A percentile compares a stretch with the other conserved stretches of the same genome.
Evolutionary conservation across 768 basidiomycete genomes (phyloP).

Genomic region (Melanogaster broomeanus): DNA sequence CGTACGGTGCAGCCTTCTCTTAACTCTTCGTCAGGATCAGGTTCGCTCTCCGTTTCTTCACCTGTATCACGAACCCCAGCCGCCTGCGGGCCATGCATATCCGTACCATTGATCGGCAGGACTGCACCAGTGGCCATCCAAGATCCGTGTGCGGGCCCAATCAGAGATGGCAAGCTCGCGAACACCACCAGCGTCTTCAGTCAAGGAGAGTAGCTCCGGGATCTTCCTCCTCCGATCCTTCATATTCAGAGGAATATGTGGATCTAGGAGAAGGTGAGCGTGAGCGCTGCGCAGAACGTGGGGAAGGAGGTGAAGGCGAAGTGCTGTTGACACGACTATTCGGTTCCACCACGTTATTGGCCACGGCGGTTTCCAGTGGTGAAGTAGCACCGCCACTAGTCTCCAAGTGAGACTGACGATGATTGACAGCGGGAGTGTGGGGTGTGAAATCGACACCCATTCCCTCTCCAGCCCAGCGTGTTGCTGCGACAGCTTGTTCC

Average conservation of each 20-base stretch:
- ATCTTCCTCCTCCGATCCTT: conserved; percentile 45
- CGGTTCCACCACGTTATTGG: conserved; percentile 5
- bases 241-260: conserved; percentile 33
- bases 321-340: conserved; percentile 23
- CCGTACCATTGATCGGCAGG: conserved; percentile 72
- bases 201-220: conserved; percentile 42
- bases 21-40: conserved; percentile 23
- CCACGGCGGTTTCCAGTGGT: conserved; percentile 4
- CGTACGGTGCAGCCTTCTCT: conserved; percentile 18
- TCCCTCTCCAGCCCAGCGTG: conserved; percentile 42
- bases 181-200: conserved; percentile 48
- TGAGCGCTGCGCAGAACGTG: conserved; percentile 26
- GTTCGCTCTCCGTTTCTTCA: conserved; percentile 30
- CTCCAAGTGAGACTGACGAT: background rate
- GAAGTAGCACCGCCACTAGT: conserved; percentile 1
- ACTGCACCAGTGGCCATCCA: conserved; percentile 76
- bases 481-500: conserved; percentile 66
- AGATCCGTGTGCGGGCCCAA: conserved; percentile 69
- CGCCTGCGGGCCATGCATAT: conserved; percentile 40
- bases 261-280: conserved; percentile 33
- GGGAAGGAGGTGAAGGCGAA: conserved; percentile 28
- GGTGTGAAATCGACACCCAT: conserved; percentile 33
- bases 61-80: conserved; percentile 31
- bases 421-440: conserved; percentile 14
- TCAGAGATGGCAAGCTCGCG: conserved; percentile 63